phyloP scores from a whole-genome alignment of 257 asterid genomes.

The Primulina huaijiensis region DNA sequence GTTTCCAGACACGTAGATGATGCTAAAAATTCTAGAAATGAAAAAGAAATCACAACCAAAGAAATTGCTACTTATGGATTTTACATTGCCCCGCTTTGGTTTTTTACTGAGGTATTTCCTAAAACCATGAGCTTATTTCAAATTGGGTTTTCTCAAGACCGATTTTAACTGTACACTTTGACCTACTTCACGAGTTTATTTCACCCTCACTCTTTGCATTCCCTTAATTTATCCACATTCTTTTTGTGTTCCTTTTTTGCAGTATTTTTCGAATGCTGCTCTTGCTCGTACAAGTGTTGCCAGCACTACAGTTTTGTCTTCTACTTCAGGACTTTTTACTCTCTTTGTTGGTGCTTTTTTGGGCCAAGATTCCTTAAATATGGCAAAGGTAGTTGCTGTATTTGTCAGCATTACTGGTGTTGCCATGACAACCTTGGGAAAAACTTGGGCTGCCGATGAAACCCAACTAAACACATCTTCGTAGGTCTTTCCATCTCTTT shows the following conservation, averaged over 20 bases:
- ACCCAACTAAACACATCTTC: conserved; percentile 49
- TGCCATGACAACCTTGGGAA: conserved; percentile 89
- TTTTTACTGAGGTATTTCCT: conserved; percentile 73
- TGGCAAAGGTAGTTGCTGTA: conserved; percentile 81
- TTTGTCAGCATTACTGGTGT: conserved; percentile 92
- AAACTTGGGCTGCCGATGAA: conserved; percentile 97
- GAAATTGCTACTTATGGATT: conserved; percentile 89
- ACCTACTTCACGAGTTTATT: background rate
- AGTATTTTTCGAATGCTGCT: conserved; percentile 96
- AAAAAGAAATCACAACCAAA: conserved; percentile 59
- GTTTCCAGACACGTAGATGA: conserved; percentile 48
- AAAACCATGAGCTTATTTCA: conserved; percentile 8
- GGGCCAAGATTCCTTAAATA: conserved; percentile 86
- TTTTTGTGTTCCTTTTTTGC: conserved; percentile 28
- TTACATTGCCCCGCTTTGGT: conserved; percentile 96
- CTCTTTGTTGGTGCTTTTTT: conserved; percentile 84
- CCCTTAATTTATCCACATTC: conserved; percentile 9
- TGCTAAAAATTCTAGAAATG: conserved; percentile 35
- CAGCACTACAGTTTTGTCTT: conserved; percentile 92
- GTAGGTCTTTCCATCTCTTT: conserved; percentile 44
- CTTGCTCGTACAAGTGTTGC: conserved; percentile 99
- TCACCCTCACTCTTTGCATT: conserved; percentile 3
- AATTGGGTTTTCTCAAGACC: background rate
- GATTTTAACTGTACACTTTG: background rate
- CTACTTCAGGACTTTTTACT: conserved; percentile 95